A percentile compares a stretch with the other conserved stretches of the same genome.
Evolutionary conservation across 441 rosid species (phyloP).

Genomic region (Erodium chrysanthum): DNA sequence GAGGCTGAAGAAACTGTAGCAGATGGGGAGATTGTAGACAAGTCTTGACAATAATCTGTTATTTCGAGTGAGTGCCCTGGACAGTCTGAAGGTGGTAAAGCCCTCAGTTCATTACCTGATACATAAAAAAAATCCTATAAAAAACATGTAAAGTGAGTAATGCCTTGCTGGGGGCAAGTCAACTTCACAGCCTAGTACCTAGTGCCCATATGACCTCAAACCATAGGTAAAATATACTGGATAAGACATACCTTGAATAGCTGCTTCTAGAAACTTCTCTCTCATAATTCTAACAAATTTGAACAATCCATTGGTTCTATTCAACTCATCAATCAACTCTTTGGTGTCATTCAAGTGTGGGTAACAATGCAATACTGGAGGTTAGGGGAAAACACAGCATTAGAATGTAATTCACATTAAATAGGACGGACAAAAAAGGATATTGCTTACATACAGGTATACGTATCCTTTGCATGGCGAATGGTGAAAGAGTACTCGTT

Average conservation of each 20-base stretch:
- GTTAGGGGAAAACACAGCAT: background rate
- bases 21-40: constrained; percentile 40
- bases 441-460: constrained; percentile 1
- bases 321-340: constrained; percentile 49
- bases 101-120: background rate
- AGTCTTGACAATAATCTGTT: constrained; percentile 38
- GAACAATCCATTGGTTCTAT: constrained; percentile 57
- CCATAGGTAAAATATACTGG: background rate
- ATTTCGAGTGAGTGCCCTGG: constrained; percentile 38
- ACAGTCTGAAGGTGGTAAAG: constrained; percentile 7
- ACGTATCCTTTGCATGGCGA: constrained; percentile 4
- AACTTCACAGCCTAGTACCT: background rate
- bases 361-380: constrained; percentile 69
- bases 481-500: constrained; percentile 2
- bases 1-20: constrained; percentile 57
- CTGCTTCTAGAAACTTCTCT: constrained; percentile 50
- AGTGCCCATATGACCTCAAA: background rate
- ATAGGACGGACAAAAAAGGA: background rate
- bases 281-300: constrained; percentile 62
- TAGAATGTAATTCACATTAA: background rate
- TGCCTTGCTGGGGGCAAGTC: background rate
- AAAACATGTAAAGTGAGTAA: background rate
- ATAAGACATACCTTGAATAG: constrained; percentile 8
- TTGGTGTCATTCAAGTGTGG: constrained; percentile 45
- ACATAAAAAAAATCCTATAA: background rate